Conservation (phyloP, 2,329 filamentous ascomycete genomes). For the Claviceps citrina region DNA sequence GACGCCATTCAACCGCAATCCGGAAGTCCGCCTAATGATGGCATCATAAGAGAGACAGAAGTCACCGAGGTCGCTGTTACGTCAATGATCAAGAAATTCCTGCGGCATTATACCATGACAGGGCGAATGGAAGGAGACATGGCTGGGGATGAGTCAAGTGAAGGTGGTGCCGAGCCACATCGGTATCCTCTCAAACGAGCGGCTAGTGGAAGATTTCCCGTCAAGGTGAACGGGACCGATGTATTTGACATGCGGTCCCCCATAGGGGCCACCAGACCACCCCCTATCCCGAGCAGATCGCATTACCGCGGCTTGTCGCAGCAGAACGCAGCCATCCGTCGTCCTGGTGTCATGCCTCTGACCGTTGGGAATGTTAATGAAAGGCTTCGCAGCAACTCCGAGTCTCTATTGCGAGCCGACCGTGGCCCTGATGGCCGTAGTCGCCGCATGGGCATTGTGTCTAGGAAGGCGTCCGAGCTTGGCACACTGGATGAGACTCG, state of each 20-base stretch:
- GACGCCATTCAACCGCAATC: constrained; percentile 48
- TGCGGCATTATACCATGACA: constrained; percentile 37
- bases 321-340: constrained; percentile 46
- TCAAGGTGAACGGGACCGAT: constrained; percentile 61
- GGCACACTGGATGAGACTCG: constrained; percentile 48
- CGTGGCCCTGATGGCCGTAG: constrained; percentile 36
- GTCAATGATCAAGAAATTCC: constrained; percentile 44
- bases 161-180: constrained; percentile 59
- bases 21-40: constrained; percentile 39
- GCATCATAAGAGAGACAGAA: constrained; percentile 40
- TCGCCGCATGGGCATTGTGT: constrained; percentile 49
- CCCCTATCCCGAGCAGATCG: constrained; percentile 60
- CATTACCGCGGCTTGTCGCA: constrained; percentile 65
- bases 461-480: constrained; percentile 43
- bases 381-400: constrained; percentile 49
- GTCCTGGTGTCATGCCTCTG: constrained; percentile 56
- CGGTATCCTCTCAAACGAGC: constrained; percentile 50
- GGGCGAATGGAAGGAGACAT: constrained; percentile 40
- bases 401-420: constrained; percentile 39
- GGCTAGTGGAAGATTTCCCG: constrained; percentile 49
- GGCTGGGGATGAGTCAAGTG: constrained; percentile 48
- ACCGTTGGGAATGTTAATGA: constrained; percentile 57
- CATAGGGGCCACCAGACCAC: constrained; percentile 42
- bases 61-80: constrained; percentile 46
- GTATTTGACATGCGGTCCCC: constrained; percentile 53